phyloP scores from a whole-genome alignment of 768 basidiomycete species.

The Rickenella mellea region DNA sequence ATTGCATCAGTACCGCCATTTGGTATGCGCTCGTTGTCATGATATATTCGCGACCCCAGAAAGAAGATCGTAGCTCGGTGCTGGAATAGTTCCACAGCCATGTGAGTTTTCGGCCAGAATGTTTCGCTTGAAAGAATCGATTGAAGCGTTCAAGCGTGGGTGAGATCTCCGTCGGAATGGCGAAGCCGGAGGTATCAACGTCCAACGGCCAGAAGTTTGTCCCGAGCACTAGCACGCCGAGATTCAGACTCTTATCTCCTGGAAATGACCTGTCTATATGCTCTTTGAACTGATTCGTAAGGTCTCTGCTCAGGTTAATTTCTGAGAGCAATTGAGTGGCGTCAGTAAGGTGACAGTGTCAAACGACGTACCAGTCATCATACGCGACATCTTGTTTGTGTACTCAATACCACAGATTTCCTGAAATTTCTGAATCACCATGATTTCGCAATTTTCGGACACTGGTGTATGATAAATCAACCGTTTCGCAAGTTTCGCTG shows the following conservation, averaged over 20 bases:
- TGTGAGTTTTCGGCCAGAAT: conserved; percentile 88
- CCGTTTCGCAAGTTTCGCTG: conserved; percentile 85
- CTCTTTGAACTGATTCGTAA: conserved; percentile 91
- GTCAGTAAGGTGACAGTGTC: not conserved
- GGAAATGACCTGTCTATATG: conserved; percentile 77
- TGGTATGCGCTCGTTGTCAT: conserved; percentile 93
- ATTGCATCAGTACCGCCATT: conserved; percentile 89
- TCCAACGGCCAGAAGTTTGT: conserved; percentile 94
- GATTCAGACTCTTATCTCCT: conserved; percentile 80
- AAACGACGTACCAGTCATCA: conserved; percentile 83
- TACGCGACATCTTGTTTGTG: conserved; percentile 89
- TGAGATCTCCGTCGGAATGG: conserved; percentile 82
- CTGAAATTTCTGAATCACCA: conserved; percentile 96
- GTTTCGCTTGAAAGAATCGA: conserved; percentile 87
- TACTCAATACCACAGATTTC: conserved; percentile 96
- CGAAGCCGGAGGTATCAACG: conserved; percentile 75
- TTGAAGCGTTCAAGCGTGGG: conserved; percentile 86
- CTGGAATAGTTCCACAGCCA: conserved; percentile 99
- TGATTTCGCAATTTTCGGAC: conserved; percentile 92
- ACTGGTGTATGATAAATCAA: conserved; percentile 85
- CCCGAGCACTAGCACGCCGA: conserved; percentile 87
- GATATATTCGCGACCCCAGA: conserved; percentile 90
- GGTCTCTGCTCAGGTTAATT: conserved; percentile 89
- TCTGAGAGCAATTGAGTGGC: conserved; percentile 44
- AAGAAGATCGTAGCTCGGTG: conserved; percentile 90